Evolutionary conservation across 345 rosid species (phyloP), one percentile per base, ranked within the genome.

Genomic region (Zanthoxylum bungeanum): DNA sequence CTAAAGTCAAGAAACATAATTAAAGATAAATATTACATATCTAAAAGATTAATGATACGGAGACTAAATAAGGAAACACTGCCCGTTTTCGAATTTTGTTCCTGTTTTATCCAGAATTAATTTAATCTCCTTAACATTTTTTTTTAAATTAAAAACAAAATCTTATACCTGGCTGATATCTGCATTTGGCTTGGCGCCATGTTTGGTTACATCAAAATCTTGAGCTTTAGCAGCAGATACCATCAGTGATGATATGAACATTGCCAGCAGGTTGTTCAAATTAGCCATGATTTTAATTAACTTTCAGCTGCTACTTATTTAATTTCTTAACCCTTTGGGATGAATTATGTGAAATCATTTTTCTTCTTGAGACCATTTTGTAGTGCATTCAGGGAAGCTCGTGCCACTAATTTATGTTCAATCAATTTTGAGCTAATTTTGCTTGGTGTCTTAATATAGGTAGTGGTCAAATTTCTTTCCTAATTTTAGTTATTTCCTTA

Each of bases 111-210:
- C n/a, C n/a, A n/a, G n/a, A n/a, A n/a, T n/a, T n/a, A n/a, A n/a
- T n/a, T n/a, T n/a, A n/a, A n/a, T n/a, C n/a, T n/a, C n/a, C n/a
- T n/a, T n/a, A n/a, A n/a, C n/a, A n/a, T n/a, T n/a, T n/a, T 5
- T 24, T 37, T 33, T 19, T 2, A 55, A 12, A 56, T 31, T n/a
- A 46, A 17, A n/a, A n/a, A 68, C 31, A 25, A 11, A 50, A 37
- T 3, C 4, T 3, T 5, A 1, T 71, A 79, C 83, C 64, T 72
- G 24, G 8, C 62, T 61, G 5, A 61, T 51, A 51, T 62, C 68
- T 0, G 74, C 44, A 30, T 31, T 57, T 12, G 39, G 73, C 39
- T 37, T 64, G 27, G 75, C 86, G 0, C 82, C 78, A 40, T 56
- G 78, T 31, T 70, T 73, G 14, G 60, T 58, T 0, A 80, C 50